A percentile compares a stretch with the other conserved stretches of the same genome.
phyloP scores from a whole-genome alignment of 2,329 filamentous ascomycete species.

The Dissoconium aciculare region DNA sequence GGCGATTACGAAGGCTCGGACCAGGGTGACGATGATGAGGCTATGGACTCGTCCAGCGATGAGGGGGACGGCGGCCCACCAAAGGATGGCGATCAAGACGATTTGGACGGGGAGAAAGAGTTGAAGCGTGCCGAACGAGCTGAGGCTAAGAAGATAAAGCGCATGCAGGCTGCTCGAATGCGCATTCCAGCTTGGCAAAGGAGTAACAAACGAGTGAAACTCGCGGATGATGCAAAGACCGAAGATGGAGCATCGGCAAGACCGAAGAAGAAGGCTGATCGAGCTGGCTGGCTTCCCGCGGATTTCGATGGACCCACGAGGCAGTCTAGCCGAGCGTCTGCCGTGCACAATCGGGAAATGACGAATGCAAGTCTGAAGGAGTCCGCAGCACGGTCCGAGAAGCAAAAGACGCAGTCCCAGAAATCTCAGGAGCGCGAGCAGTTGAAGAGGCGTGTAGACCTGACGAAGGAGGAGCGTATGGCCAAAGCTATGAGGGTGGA shows the following conservation, averaged over 20 bases:
- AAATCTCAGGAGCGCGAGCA: conserved; percentile 43
- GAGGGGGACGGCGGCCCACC: conserved; percentile 50
- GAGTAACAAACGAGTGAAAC: conserved; percentile 51
- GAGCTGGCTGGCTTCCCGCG: conserved; percentile 54
- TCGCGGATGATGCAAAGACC: conserved; percentile 25
- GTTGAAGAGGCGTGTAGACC: conserved; percentile 61
- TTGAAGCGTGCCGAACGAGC: conserved; percentile 61
- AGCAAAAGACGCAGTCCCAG: conserved; percentile 52
- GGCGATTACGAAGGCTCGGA: conserved; percentile 28
- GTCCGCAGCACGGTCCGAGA: conserved; percentile 53
- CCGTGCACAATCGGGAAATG: conserved; percentile 43
- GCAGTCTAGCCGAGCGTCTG: conserved; percentile 47
- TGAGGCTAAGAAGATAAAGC: conserved; percentile 64
- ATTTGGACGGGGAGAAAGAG: conserved; percentile 76
- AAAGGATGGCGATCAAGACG: conserved; percentile 39
- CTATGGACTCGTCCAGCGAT: conserved; percentile 72
- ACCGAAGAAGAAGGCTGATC: conserved; percentile 54
- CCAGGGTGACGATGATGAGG: conserved; percentile 48
- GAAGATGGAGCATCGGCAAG: conserved; percentile 14
- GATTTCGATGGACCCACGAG: conserved; percentile 46
- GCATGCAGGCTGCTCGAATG: conserved; percentile 59
- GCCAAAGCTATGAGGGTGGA: conserved; percentile 45
- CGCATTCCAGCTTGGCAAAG: conserved; percentile 44
- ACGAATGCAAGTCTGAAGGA: conserved; percentile 58
- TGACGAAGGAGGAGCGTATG: conserved; percentile 69